These are phyloP conservation scores for Candida hungchunana DNA, from an alignment of 805 yeast species.

Conservation along the genomic window DNA sequence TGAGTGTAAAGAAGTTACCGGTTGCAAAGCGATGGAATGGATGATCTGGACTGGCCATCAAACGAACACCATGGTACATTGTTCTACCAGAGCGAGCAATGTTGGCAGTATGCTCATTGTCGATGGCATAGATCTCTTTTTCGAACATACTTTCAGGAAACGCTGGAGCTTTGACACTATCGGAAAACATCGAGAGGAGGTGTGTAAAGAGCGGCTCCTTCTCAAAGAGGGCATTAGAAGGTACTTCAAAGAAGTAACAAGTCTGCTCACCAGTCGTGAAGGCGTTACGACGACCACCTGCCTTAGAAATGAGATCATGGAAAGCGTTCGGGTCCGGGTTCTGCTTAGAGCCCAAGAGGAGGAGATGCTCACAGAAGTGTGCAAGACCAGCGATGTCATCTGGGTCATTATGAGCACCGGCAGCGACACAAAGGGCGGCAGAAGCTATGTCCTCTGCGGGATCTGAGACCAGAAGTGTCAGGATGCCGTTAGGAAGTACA, in stretches of 20 bases:
- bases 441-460: slow-evolving; percentile 60
- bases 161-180: slow-evolving; percentile 46
- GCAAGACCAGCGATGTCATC: slow-evolving; percentile 72
- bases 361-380: slow-evolving; percentile 81
- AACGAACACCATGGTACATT: slow-evolving; percentile 53
- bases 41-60: slow-evolving; percentile 43
- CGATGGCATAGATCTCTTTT: slow-evolving; percentile 55
- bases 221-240: slow-evolving; percentile 33
- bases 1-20: slow-evolving; percentile 53
- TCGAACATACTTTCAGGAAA: slow-evolving; percentile 40
- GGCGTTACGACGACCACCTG: slow-evolving; percentile 64
- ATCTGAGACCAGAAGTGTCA: slow-evolving; percentile 70
- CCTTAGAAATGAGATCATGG: slow-evolving; percentile 37
- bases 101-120: slow-evolving; percentile 65
- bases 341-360: slow-evolving; percentile 51
- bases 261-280: slow-evolving; percentile 67
- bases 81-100: slow-evolving; percentile 39
- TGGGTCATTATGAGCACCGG: slow-evolving; percentile 84
- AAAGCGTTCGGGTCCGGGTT: slow-evolving; percentile 46
- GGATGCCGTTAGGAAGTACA: slow-evolving; percentile 63
- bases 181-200: slow-evolving; percentile 46
- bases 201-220: slow-evolving; percentile 38
- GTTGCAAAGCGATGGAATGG: slow-evolving; percentile 63
- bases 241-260: slow-evolving; percentile 58
- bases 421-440: slow-evolving; percentile 67